Evolutionary conservation across 108 stramenopile genomes (phyloP).

Genomic region (Cyclotella baltica): DNA sequence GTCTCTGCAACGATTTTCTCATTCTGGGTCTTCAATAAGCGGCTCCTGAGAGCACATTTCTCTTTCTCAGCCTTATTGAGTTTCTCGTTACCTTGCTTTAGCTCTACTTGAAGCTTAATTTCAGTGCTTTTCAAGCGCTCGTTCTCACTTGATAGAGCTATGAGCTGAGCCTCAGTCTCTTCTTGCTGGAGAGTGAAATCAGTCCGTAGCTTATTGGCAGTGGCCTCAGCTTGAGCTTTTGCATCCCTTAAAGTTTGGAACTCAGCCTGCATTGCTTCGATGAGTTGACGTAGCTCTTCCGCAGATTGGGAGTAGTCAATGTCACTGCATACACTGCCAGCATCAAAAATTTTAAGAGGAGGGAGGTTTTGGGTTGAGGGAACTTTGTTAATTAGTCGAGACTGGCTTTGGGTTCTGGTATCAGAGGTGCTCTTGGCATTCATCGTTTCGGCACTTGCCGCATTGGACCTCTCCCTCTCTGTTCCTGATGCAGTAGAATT

Average conservation of each 20-base stretch:
- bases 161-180: constrained; percentile 20
- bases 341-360: background rate
- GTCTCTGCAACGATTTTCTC: constrained; percentile 1
- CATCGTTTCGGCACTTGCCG: background rate
- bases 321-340: constrained; percentile 3
- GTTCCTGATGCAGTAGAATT: too few species aligned
- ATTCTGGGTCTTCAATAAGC: background rate
- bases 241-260: constrained; percentile 24
- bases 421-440: background rate
- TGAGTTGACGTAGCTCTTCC: constrained; percentile 28
- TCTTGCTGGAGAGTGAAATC: constrained; percentile 29
- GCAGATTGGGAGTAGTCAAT: constrained; percentile 23
- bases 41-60: background rate
- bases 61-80: background rate
- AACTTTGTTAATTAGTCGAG: background rate
- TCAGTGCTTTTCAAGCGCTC: constrained; percentile 24
- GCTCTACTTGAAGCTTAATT: constrained; percentile 12
- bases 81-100: background rate
- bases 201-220: constrained; percentile 26
- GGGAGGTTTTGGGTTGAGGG: background rate
- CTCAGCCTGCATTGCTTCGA: constrained; percentile 30
- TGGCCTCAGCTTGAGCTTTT: constrained; percentile 35
- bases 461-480: background rate
- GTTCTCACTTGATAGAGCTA: constrained; percentile 25
- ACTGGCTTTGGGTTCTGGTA: background rate